These are phyloP conservation scores for Mariannaea sp. DNA, from an alignment of 2,329 filamentous ascomycete species.

Conservation along the genomic window DNA sequence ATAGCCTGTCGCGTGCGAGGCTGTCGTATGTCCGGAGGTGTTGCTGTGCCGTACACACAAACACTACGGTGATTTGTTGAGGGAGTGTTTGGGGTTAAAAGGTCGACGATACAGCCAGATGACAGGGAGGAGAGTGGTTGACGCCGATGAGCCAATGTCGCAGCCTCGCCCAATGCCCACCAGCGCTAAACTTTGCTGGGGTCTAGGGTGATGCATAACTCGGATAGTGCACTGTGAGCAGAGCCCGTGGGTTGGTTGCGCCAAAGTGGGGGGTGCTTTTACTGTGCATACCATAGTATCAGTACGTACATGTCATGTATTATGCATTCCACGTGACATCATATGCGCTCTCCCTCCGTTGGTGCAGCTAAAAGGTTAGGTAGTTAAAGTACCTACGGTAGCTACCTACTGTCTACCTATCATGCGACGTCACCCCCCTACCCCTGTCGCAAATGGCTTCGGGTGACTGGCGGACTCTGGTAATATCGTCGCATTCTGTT, in stretches of 20 bases:
- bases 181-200: slow-evolving; percentile 23
- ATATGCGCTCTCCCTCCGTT: slow-evolving; percentile 30
- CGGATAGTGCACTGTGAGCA: neutral
- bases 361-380: too few species aligned
- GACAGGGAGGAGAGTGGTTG: slow-evolving; percentile 23
- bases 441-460: slow-evolving; percentile 11
- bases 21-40: neutral
- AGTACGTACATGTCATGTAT: too few species aligned
- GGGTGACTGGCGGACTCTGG: slow-evolving; percentile 12
- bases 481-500: slow-evolving; percentile 13
- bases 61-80: slow-evolving; percentile 7
- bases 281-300: too few species aligned
- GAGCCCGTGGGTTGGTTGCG: neutral
- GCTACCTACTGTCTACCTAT: slow-evolving; percentile 2
- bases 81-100: slow-evolving; percentile 35
- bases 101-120: slow-evolving; percentile 27
- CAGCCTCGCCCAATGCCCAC: slow-evolving; percentile 32
- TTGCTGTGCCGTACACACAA: neutral
- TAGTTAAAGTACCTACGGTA: too few species aligned
- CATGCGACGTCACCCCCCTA: slow-evolving; percentile 29
- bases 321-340: slow-evolving; percentile 39
- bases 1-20: neutral
- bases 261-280: slow-evolving; percentile 24
- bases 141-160: slow-evolving; percentile 31
- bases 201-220: slow-evolving; percentile 38